Percentiles rank a stretch among this genome's conserved stretches.
phyloP scores from a whole-genome alignment of 148 eudicot genomes.

The Silene conica region DNA sequence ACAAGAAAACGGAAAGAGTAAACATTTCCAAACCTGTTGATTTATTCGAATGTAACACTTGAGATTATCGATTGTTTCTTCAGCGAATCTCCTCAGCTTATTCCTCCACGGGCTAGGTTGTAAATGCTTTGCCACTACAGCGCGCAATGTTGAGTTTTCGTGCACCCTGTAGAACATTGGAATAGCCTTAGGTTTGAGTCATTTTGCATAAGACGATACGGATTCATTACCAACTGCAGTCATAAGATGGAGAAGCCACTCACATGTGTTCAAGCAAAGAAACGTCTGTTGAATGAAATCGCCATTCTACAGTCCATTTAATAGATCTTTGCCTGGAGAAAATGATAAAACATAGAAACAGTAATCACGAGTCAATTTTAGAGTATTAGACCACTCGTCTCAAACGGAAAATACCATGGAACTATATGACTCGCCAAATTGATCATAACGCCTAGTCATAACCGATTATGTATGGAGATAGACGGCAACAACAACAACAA shows the following conservation, averaged over 20 bases:
- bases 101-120: constrained; percentile 83
- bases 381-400: neutral
- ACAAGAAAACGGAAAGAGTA: too few species aligned
- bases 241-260: constrained; percentile 21
- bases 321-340: constrained; percentile 62
- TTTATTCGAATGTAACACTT: constrained; percentile 67
- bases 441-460: neutral
- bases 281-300: constrained; percentile 80
- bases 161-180: constrained; percentile 40
- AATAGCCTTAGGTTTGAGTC: neutral
- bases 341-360: constrained; percentile 1
- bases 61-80: constrained; percentile 57
- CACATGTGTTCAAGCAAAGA: constrained; percentile 79
- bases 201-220: neutral
- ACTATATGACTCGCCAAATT: neutral
- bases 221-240: neutral
- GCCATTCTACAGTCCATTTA: constrained; percentile 94
- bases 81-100: constrained; percentile 64
- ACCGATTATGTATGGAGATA: neutral
- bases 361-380: neutral
- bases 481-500: too few species aligned
- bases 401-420: neutral
- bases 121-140: constrained; percentile 73
- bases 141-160: constrained; percentile 52
- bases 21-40: constrained; percentile 50